Percentiles rank a stretch among this genome's conserved stretches.
Conservation (phyloP, 1,284 basidiomycete species). For the Calocybe gambosa region DNA sequence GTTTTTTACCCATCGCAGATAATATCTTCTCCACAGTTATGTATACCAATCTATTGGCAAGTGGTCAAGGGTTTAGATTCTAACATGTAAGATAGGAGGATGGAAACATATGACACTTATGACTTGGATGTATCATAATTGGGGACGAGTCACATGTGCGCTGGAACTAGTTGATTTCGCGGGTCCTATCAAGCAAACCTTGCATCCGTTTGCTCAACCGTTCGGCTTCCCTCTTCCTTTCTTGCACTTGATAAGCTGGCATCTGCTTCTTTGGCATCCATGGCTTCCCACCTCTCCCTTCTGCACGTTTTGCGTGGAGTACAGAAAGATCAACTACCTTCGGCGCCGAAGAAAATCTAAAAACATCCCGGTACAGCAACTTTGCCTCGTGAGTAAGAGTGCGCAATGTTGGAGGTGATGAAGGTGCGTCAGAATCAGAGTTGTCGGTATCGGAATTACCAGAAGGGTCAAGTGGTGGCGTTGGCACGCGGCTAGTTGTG, state of each 20-base stretch:
- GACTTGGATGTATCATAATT: slow-evolving; percentile 3
- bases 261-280: slow-evolving; percentile 77
- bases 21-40: no score
- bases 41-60: no score
- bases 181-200: slow-evolving; percentile 61
- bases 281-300: slow-evolving; percentile 36
- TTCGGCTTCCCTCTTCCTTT: slow-evolving; percentile 70
- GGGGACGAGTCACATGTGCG: no score
- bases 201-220: slow-evolving; percentile 62
- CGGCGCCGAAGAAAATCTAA: slow-evolving; percentile 73
- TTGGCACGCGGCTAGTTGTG: slow-evolving; percentile 40
- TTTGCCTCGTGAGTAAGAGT: slow-evolving; percentile 77
- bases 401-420: slow-evolving; percentile 48
- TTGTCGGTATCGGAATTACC: slow-evolving; percentile 58
- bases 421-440: slow-evolving; percentile 43
- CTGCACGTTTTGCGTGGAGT: slow-evolving; percentile 44
- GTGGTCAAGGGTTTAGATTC: no score
- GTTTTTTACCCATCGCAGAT: no score
- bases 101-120: no score
- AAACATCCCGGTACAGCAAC: slow-evolving; percentile 75
- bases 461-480: slow-evolving; percentile 60
- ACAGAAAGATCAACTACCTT: slow-evolving; percentile 78
- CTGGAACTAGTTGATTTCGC: slow-evolving; percentile 19
- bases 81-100: no score
- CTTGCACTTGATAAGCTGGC: slow-evolving; percentile 74